Base-by-base conservation (phyloP, 129 eudicot species). In the Arctium lappa region DNA sequence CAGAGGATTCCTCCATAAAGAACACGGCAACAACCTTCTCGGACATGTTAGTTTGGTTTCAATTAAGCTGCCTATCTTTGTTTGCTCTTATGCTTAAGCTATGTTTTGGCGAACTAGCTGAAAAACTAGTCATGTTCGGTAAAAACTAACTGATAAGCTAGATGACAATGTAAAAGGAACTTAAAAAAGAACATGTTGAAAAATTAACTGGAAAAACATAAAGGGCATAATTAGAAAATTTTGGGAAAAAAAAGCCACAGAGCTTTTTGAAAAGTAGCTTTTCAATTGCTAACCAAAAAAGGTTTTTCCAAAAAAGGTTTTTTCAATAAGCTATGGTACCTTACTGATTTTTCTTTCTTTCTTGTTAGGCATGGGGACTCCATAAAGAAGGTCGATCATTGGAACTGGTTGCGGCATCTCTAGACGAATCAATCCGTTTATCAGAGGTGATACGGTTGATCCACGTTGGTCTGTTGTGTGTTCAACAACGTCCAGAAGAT, bases 401-500 rank as follows among this genome's bases (percentile, higher is more conserved):
- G 48, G 91, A 85, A 66, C 74, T 88, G 36, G 85, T 82, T 40
- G 79, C 83, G 30, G 72, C 16, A 48, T 65, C 80, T 13, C 30
- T 82, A 48, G 72, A 8, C 5, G 74, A 82, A 56, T 79, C 80
- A 1, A 77, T 79, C 5, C 22, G 53, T n/a, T 30, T 50, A 38
- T 72, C 75, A 32, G 88, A 86, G 78, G 82, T 84, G 37, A 6
- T 44, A 38, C 62, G 88, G 42, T 84, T 84, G 8, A 86, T 89
- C 46, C 89, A 89, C 3, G 87, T 89, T 38, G 84, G 86, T 60
- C 78, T 89, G 31, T 56, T 89, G 33, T 89, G 88, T 63, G 89
- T 89, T 68, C 91, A 89, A 84, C 89, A 89, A 68, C 65, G 87
- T 73, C 86, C 89, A 10, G 89, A 86, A 70, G 89, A 89, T 39